Evolutionary conservation across 2,329 filamentous ascomycete species (phyloP).

Genomic region (Akanthomyces uredinophilus): DNA sequence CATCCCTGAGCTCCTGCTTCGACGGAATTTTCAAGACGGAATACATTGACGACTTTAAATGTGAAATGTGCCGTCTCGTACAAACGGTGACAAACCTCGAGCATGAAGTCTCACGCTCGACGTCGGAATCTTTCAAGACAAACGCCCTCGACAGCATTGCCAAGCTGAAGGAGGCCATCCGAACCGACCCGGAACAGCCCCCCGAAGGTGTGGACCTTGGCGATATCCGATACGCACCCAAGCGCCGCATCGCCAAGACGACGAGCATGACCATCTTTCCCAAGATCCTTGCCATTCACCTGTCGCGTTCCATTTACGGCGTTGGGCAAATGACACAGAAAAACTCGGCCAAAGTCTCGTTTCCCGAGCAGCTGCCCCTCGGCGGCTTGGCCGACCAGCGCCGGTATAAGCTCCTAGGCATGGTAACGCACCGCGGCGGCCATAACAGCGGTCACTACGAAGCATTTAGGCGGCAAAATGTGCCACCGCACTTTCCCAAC

Average conservation of each 20-base stretch:
- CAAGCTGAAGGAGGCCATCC: conserved; percentile 64
- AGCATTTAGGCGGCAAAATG: conserved; percentile 82
- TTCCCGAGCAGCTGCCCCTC: conserved; percentile 79
- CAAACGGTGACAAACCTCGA: conserved; percentile 66
- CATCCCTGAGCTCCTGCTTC: conserved; percentile 81
- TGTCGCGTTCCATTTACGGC: conserved; percentile 91
- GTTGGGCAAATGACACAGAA: conserved; percentile 72
- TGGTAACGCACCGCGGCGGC: conserved; percentile 91
- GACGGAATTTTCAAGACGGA: conserved; percentile 93
- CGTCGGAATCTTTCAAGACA: conserved; percentile 46
- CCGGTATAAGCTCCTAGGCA: conserved; percentile 76
- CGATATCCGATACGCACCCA: conserved; percentile 68
- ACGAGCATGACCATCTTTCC: conserved; percentile 84
- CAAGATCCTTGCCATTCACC: conserved; percentile 83
- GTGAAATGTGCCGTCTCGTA: conserved; percentile 83
- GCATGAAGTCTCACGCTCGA: conserved; percentile 51
- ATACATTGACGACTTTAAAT: conserved; percentile 94
- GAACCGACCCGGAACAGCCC: conserved; percentile 74
- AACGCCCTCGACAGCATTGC: conserved; percentile 54
- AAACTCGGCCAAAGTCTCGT: conserved; percentile 89
- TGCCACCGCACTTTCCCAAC: conserved; percentile 75
- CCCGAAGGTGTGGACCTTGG: conserved; percentile 71
- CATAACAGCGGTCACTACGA: conserved; percentile 98
- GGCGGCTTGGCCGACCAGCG: conserved; percentile 73
- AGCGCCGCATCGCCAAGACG: conserved; percentile 78